A percentile compares a stretch with the other conserved stretches of the same genome.
Evolutionary conservation across 768 basidiomycete genomes (phyloP).

Genomic region (Leucocoprinus leucothites): DNA sequence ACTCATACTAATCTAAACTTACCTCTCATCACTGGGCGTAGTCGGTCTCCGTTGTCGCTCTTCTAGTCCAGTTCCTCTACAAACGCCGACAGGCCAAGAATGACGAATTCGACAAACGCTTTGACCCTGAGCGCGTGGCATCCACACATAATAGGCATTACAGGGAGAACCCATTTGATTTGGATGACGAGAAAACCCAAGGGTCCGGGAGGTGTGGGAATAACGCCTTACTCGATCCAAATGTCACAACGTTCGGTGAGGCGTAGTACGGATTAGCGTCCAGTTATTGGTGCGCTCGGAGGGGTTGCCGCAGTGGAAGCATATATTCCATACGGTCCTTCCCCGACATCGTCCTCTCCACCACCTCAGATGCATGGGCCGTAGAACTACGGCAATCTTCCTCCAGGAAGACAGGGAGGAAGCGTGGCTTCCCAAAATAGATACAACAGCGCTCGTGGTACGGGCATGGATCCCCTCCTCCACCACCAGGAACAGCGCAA

Average conservation of each 20-base stretch:
- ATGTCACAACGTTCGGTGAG: no score
- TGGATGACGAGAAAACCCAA: conserved; percentile 1
- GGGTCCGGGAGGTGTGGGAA: background rate
- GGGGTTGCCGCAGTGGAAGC: background rate
- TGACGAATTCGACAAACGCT: conserved; percentile 36
- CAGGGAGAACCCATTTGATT: background rate
- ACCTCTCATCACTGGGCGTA: conserved; percentile 25
- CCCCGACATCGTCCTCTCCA: background rate
- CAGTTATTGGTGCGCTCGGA: no score
- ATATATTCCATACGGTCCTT: background rate
- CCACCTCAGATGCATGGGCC: no score
- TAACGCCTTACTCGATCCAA: background rate
- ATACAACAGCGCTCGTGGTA: no score
- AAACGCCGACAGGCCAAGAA: conserved; percentile 19
- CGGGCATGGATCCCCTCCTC: no score
- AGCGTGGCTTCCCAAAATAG: background rate
- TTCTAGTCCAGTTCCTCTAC: conserved; percentile 24
- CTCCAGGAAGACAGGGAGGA: no score
- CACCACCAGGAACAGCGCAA: no score
- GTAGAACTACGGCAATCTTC: no score
- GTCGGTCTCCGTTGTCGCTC: conserved; percentile 21
- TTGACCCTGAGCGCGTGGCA: conserved; percentile 29
- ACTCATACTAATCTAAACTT: no score
- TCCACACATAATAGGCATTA: background rate
- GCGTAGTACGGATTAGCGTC: no score